These are phyloP conservation scores for Uromyces viciae-fabae DNA, from an alignment of 1,284 basidiomycete genomes.

Conservation along the genomic window DNA sequence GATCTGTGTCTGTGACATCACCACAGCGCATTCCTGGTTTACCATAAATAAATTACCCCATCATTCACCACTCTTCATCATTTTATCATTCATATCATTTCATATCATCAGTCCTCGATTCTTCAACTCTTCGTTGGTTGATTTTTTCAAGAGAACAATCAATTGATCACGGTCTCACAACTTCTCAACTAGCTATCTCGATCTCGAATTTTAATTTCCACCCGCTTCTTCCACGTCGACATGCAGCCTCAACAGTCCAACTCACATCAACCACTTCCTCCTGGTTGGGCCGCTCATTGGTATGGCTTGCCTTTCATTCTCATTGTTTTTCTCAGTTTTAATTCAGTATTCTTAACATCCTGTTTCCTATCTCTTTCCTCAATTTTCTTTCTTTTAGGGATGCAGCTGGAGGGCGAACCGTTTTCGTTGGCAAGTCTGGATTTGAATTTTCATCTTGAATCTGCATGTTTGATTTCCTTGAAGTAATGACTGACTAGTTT, in stretches of 20 bases:
- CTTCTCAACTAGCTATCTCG: no score
- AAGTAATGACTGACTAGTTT: not conserved
- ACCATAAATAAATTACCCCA: no score
- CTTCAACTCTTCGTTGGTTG: no score
- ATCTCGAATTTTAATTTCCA: no score
- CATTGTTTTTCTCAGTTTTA: not conserved
- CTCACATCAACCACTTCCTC: conserved; percentile 33
- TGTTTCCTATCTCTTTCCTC: not conserved
- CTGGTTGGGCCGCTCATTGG: conserved; percentile 37
- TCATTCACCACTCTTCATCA: no score
- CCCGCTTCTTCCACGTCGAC: conserved; percentile 3
- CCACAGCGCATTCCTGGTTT: no score
- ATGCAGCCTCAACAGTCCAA: conserved; percentile 26
- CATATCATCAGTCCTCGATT: no score
- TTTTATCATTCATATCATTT: no score
- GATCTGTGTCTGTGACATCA: no score
- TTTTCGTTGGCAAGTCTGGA: conserved; percentile 32
- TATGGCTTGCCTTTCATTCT: not conserved
- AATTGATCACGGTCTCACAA: no score
- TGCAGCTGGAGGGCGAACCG: conserved; percentile 20
- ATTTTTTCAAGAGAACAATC: no score
- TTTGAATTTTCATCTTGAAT: not conserved
- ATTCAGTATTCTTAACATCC: not conserved
- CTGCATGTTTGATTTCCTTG: not conserved
- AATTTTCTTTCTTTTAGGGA: conserved; percentile 12